Base-by-base conservation (phyloP, 2,329 filamentous ascomycete species). In the Cordyceps farinosa region DNA sequence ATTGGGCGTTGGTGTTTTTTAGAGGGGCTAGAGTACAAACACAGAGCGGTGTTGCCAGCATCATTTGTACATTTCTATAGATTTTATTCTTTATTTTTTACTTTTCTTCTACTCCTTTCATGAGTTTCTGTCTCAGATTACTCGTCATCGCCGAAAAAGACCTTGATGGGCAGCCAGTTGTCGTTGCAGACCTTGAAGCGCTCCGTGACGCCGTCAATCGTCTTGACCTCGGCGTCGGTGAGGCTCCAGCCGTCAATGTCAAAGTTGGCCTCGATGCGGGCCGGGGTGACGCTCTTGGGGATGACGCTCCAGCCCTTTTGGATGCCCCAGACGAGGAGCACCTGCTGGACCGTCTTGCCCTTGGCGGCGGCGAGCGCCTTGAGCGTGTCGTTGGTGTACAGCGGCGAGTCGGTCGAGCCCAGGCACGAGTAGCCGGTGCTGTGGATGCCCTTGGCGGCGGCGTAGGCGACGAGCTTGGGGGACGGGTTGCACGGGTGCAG, bases 131-230 rank as follows among this genome's bases (percentile, higher is more conserved):
- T n/a, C n/a, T n/a, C n/a, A n/a, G n/a, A n/a, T 22, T 57, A 92
- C 79, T 93, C 90, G 71, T 92, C 89, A 70, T 93, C 90, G 8
- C 89, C 90, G 73, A 91, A 91, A 82, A 95, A 95, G 42, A 94
- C 90, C 82, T 87, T 89, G 65, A 90, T 76, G 0, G 90, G 90
- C 70, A 91, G 73, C 87, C 89, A 94, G 34, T 72, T 77, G 73
- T 94, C 91, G 42, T 83, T 84, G 72, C 90, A 95, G 66, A 92
- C 88, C 85, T 92, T 96, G 83, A 93, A 94, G 57, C 91, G 85
- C 65, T 90, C 89, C 70, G 84, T 81, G 61, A 94, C 82, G 70
- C 78, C 83, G 70, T 86, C 86, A 56, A 96, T 80, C 75, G 84
- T 80, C 69, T 83, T 81, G 57, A 94, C 75, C 79, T 96, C 91